phyloP scores from a whole-genome alignment of 805 yeast genomes.

The Sugiyamaella mastotermitis region DNA sequence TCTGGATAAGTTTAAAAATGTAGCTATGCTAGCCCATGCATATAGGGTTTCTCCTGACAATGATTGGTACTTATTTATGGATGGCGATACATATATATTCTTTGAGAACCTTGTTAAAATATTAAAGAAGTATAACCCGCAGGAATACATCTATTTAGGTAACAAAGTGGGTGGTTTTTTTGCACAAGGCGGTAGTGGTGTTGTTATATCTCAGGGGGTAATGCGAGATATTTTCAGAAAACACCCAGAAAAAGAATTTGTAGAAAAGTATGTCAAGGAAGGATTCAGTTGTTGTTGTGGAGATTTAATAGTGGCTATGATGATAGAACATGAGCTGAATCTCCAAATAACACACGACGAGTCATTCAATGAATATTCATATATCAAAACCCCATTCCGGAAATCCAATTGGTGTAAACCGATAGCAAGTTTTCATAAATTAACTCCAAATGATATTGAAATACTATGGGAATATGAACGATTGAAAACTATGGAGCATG shows the following conservation, averaged over 20 bases:
- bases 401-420: constrained; percentile 27
- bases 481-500: background rate
- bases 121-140: constrained; percentile 22
- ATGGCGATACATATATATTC: constrained; percentile 30
- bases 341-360: constrained; percentile 13
- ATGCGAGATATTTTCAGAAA: constrained; percentile 23
- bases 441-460: constrained; percentile 25
- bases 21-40: constrained; percentile 34
- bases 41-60: constrained; percentile 22
- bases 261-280: constrained; percentile 15
- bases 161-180: constrained; percentile 22
- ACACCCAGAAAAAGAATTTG: constrained; percentile 17
- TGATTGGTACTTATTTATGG: constrained; percentile 34
- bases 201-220: constrained; percentile 29
- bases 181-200: constrained; percentile 37
- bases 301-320: constrained; percentile 28
- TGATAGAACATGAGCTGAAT: constrained; percentile 19
- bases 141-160: constrained; percentile 29
- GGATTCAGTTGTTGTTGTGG: constrained; percentile 30
- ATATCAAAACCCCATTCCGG: constrained; percentile 15
- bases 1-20: constrained; percentile 32
- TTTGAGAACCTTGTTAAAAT: constrained; percentile 24
- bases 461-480: constrained; percentile 28
- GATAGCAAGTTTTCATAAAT: constrained; percentile 30
- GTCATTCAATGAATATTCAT: constrained; percentile 29